phyloP scores from a whole-genome alignment of 1,139 yeast species.

The Pichia inconspicua region DNA sequence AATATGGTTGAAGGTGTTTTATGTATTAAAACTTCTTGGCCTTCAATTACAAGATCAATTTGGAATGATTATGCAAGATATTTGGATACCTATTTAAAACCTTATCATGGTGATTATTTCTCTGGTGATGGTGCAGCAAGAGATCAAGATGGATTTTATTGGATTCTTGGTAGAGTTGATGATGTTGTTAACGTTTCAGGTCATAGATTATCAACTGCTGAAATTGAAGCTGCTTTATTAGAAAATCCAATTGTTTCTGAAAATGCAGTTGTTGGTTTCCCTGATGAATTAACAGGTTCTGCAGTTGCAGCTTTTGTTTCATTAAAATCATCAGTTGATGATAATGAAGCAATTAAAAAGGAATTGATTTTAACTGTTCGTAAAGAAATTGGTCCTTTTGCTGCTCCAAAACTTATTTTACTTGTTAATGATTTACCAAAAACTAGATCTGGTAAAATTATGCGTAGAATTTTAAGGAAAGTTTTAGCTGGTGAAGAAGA shows the following conservation, averaged over 20 bases:
- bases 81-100: constrained; percentile 64
- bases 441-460: constrained; percentile 77
- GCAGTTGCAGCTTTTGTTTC: constrained; percentile 79
- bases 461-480: constrained; percentile 77
- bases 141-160: constrained; percentile 67
- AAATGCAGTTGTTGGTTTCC: constrained; percentile 74
- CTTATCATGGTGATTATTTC: constrained; percentile 63
- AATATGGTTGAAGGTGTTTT: constrained; percentile 69
- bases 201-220: constrained; percentile 74
- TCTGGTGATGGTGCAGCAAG: constrained; percentile 82
- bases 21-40: constrained; percentile 68
- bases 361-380: constrained; percentile 66
- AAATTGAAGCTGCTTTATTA: constrained; percentile 70
- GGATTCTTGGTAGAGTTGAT: constrained; percentile 79
- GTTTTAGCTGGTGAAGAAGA: constrained; percentile 74
- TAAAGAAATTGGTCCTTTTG: constrained; percentile 78
- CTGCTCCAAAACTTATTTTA: constrained; percentile 68
- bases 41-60: constrained; percentile 70
- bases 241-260: constrained; percentile 67
- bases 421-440: constrained; percentile 73
- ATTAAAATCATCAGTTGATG: constrained; percentile 39
- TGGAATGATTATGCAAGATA: constrained; percentile 62
- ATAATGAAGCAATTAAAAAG: constrained; percentile 43
- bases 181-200: constrained; percentile 80
- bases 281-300: constrained; percentile 75